Evolutionary conservation across 306 rosid genomes (phyloP).

Genomic region (Cyclanthera cordifolia): DNA sequence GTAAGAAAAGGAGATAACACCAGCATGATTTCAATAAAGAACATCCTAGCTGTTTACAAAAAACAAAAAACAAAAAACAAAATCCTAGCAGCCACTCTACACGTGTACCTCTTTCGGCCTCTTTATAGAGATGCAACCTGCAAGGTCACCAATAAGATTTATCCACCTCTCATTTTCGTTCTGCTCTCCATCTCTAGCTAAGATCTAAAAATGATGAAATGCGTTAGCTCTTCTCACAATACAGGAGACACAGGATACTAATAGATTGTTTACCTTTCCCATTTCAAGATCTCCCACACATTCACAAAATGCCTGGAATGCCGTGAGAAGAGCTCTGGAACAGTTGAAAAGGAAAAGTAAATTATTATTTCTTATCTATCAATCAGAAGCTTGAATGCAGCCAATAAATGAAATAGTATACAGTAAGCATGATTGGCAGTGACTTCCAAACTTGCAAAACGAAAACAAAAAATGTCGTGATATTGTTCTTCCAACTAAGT

Average conservation of each 20-base stretch:
- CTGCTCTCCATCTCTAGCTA: conserved; percentile 86
- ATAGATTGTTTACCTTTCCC: conserved; percentile 69
- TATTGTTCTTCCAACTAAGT: neutral
- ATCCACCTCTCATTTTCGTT: conserved; percentile 90
- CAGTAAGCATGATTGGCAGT: neutral
- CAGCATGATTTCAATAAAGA: too few species aligned
- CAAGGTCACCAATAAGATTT: conserved; percentile 78
- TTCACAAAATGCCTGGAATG: conserved; percentile 95
- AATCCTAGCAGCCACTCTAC: neutral
- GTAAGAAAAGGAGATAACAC: too few species aligned
- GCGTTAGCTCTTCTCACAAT: conserved; percentile 16
- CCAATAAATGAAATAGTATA: neutral
- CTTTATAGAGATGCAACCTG: conserved; percentile 83
- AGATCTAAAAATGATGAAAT: conserved; percentile 44
- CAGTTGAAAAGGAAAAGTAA: conserved; percentile 4
- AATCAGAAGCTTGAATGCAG: neutral
- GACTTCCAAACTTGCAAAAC: neutral
- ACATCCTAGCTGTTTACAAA: too few species aligned
- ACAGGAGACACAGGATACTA: conserved; percentile 2
- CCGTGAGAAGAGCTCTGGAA: conserved; percentile 78
- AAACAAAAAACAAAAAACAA: neutral
- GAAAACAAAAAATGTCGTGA: neutral
- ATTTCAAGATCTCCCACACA: conserved; percentile 98
- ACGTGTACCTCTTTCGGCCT: conserved; percentile 83
- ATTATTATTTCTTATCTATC: neutral